Evolutionary conservation across 768 basidiomycete genomes (phyloP).

Genomic region (Filobasidium wieringae): DNA sequence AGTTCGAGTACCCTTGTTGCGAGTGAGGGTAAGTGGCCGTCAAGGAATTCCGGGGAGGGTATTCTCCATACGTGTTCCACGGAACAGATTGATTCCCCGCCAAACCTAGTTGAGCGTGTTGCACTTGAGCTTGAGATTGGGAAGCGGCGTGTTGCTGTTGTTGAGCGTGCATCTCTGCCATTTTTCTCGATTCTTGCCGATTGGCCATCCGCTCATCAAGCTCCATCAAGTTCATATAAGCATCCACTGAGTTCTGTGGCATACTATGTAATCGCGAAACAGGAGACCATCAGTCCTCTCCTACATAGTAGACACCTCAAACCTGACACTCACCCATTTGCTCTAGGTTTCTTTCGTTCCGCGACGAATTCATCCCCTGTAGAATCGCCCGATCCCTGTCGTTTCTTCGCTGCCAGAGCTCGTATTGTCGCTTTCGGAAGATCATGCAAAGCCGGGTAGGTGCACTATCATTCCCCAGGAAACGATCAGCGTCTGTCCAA

Average conservation of each 20-base stretch:
- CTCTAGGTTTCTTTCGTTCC: background rate
- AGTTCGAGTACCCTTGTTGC: background rate
- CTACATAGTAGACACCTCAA: background rate
- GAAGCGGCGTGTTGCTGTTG: no score
- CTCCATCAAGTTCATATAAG: background rate
- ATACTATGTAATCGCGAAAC: no score
- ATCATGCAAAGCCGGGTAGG: constrained; percentile 8
- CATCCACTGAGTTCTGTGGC: background rate
- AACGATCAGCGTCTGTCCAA: background rate
- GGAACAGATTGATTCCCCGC: no score
- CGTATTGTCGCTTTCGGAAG: constrained; percentile 11
- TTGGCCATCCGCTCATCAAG: no score
- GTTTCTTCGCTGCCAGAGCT: constrained; percentile 11
- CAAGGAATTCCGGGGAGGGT: no score
- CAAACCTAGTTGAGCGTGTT: no score
- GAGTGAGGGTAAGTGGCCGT: background rate
- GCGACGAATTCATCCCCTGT: background rate
- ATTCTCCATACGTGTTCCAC: no score
- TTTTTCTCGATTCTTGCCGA: no score
- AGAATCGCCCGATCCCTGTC: constrained; percentile 4
- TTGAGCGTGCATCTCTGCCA: no score
- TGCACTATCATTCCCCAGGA: background rate
- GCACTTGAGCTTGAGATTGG: no score
- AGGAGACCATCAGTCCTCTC: no score
- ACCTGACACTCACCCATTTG: background rate